These are phyloP conservation scores for Cicer judaicum DNA, from an alignment of 306 rosid genomes.

Conservation along the genomic window DNA sequence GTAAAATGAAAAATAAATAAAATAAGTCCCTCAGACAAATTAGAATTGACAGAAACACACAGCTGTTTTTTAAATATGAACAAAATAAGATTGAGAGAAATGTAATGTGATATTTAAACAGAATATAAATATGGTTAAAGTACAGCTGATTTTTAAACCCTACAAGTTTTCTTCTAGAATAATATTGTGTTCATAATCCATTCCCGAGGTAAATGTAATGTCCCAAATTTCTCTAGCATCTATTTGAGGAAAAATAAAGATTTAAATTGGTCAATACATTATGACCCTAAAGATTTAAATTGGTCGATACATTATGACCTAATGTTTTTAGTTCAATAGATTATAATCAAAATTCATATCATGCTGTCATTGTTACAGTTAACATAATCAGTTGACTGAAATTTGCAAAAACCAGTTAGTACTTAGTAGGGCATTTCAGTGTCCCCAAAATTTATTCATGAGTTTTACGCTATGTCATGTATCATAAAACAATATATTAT, in stretches of 20 bases:
- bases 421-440: neutral
- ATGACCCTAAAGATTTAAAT: neutral
- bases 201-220: slow-evolving; percentile 1
- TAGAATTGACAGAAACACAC: neutral
- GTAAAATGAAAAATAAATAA: slow-evolving; percentile 36
- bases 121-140: neutral
- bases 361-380: slow-evolving; percentile 5
- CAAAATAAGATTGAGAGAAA: neutral
- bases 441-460: neutral
- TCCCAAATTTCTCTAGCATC: slow-evolving; percentile 23
- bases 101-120: neutral
- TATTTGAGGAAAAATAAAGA: slow-evolving; percentile 13
- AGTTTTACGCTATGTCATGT: neutral
- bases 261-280: neutral
- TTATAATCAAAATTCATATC: neutral
- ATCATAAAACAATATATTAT: neutral
- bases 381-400: neutral
- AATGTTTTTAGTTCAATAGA: neutral
- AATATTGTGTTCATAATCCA: slow-evolving; percentile 25
- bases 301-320: neutral
- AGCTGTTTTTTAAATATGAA: slow-evolving; percentile 2
- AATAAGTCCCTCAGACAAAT: slow-evolving; percentile 25
- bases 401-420: neutral
- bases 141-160: neutral
- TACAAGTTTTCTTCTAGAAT: slow-evolving; percentile 4